These are phyloP conservation scores for Wickerhamiella kurtzmanii DNA, from an alignment of 805 yeast genomes.

Conservation along the genomic window DNA sequence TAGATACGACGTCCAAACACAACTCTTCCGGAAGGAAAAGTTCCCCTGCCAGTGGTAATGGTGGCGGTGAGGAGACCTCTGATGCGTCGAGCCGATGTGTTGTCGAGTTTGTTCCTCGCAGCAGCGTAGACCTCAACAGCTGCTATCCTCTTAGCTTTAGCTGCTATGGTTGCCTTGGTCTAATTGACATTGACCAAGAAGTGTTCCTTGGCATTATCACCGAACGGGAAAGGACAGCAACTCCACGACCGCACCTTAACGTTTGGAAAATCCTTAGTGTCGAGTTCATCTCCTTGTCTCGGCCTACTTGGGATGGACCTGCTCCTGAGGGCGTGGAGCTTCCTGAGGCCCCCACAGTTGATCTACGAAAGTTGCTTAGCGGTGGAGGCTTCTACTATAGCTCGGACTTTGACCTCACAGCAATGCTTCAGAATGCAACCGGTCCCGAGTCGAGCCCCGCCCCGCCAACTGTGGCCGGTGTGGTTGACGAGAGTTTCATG, in stretches of 20 bases:
- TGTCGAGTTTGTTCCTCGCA: conserved; percentile 35
- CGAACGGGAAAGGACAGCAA: conserved; percentile 62
- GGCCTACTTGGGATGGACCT: conserved; percentile 66
- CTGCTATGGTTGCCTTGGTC: conserved; percentile 51
- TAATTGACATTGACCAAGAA: conserved; percentile 54
- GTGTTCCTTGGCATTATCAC: conserved; percentile 70
- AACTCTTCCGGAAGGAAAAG: not conserved
- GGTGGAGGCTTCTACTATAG: conserved; percentile 90
- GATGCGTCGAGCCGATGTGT: conserved; percentile 20
- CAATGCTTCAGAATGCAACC: conserved; percentile 56
- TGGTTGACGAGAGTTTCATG: conserved; percentile 79
- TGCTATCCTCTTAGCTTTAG: conserved; percentile 29
- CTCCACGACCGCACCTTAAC: conserved; percentile 65
- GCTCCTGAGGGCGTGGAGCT: conserved; percentile 30
- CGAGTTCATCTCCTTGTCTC: conserved; percentile 68
- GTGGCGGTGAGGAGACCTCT: conserved; percentile 5
- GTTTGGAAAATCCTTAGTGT: conserved; percentile 73
- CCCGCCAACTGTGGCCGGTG: conserved; percentile 9
- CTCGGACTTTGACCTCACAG: conserved; percentile 82
- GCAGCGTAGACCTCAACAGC: conserved; percentile 27
- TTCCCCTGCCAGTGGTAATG: not conserved
- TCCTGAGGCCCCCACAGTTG: conserved; percentile 68
- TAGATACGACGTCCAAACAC: conserved; percentile 4
- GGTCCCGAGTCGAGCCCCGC: not conserved
- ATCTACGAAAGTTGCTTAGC: conserved; percentile 58